These are phyloP conservation scores for Helotiales sp. DNA, from an alignment of 2,329 filamentous ascomycete genomes.

Conservation along the genomic window DNA sequence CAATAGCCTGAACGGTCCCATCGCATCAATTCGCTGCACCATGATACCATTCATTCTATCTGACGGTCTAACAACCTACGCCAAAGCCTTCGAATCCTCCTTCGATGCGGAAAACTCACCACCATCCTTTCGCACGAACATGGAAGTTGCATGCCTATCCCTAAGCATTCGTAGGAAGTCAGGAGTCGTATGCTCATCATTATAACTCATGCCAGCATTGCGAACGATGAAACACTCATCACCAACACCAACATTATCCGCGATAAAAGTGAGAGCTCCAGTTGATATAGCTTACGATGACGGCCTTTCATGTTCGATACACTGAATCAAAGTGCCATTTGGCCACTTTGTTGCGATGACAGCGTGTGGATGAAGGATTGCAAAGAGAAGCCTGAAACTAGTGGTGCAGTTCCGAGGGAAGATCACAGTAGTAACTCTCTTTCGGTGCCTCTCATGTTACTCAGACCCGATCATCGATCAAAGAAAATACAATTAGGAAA, in stretches of 20 bases:
- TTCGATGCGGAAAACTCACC: background rate
- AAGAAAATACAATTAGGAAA: no score
- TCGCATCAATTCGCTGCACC: background rate
- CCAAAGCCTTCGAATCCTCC: background rate
- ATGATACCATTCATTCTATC: background rate
- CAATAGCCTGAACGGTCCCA: background rate
- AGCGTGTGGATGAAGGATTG: no score
- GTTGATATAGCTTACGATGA: no score
- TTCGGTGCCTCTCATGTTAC: no score
- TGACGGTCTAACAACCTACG: background rate
- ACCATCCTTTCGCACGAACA: background rate
- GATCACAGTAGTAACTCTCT: no score
- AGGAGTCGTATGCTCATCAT: background rate
- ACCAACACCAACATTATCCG: background rate
- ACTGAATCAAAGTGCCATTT: no score
- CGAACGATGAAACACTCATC: background rate
- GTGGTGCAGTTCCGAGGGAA: no score
- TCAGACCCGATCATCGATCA: no score
- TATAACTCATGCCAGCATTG: background rate
- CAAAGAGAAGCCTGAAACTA: no score
- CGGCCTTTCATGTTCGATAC: no score
- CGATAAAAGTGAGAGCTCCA: background rate
- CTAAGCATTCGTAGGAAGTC: no score
- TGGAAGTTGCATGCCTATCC: background rate
- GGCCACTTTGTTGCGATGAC: no score